Conservation (phyloP, 192 early-diverging fungal species). For the Helicostylum pulchrum region DNA sequence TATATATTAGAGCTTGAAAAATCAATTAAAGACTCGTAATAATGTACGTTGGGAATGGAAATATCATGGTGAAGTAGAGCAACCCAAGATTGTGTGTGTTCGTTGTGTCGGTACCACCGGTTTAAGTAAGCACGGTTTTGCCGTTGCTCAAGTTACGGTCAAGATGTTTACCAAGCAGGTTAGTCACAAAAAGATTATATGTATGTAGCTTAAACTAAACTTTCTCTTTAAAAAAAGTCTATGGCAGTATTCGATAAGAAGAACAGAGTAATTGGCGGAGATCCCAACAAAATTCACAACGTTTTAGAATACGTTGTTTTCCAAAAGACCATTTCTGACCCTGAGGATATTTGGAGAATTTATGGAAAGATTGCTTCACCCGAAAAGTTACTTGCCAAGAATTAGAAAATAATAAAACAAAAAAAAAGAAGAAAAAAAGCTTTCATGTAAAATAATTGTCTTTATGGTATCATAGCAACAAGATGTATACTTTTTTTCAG, state of each 20-base stretch:
- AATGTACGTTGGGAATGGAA: conserved; percentile 54
- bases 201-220: too few species aligned
- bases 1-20: conserved; percentile 51
- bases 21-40: conserved; percentile 56
- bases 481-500: too few species aligned
- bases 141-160: conserved; percentile 62
- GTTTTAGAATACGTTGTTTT: conserved; percentile 70
- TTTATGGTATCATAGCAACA: too few species aligned
- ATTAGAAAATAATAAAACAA: background rate
- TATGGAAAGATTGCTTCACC: conserved; percentile 56
- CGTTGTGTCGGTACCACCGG: conserved; percentile 46
- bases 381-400: conserved; percentile 15
- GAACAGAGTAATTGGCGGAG: conserved; percentile 43
- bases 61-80: conserved; percentile 51
- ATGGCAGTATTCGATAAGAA: conserved; percentile 52
- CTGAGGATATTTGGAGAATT: conserved; percentile 60
- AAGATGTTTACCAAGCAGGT: conserved; percentile 65
- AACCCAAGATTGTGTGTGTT: conserved; percentile 58
- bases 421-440: background rate
- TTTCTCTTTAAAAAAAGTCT: conserved; percentile 32
- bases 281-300: conserved; percentile 50
- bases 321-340: conserved; percentile 58
- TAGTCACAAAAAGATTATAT: background rate
- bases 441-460: too few species aligned
- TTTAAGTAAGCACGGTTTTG: conserved; percentile 35